Percentiles rank a stretch among this genome's conserved stretches.
Evolutionary conservation across 1,284 basidiomycete genomes (phyloP).

Genomic region (Ceratobasidium sp.): DNA sequence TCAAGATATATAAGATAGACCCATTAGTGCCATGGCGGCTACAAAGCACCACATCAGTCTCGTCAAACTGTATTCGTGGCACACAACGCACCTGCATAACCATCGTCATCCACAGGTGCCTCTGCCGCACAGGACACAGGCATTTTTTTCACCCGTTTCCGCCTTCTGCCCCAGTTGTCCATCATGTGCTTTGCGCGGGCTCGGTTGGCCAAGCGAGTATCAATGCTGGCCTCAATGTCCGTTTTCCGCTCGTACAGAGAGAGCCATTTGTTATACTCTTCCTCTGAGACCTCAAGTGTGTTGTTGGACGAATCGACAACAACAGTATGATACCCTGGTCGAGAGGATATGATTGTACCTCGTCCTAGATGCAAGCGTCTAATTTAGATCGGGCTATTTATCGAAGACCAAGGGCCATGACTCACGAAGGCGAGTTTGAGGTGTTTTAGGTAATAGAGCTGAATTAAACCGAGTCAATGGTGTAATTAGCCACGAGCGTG

Average conservation of each 20-base stretch:
- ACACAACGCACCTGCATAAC: constrained; percentile 41
- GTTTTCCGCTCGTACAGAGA: constrained; percentile 44
- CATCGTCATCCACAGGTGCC: constrained; percentile 44
- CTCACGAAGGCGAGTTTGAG: constrained; percentile 44
- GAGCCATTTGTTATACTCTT: constrained; percentile 42
- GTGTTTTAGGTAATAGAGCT: constrained; percentile 44
- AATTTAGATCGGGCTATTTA: constrained; percentile 16
- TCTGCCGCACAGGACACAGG: constrained; percentile 32
- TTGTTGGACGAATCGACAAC: constrained; percentile 45
- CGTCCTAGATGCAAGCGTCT: constrained; percentile 18
- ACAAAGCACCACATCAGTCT: background rate
- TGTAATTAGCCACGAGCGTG: constrained; percentile 26
- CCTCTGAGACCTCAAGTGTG: constrained; percentile 42
- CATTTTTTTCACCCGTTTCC: constrained; percentile 44
- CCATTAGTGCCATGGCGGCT: constrained; percentile 46
- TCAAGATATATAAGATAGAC: constrained; percentile 45
- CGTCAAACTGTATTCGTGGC: background rate
- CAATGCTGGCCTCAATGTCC: constrained; percentile 40
- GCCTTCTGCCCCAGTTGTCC: constrained; percentile 45
- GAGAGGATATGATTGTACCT: constrained; percentile 42
- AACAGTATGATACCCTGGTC: constrained; percentile 42
- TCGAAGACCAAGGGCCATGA: constrained; percentile 4
- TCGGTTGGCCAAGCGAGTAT: constrained; percentile 41
- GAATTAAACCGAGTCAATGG: constrained; percentile 12
- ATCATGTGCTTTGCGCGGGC: constrained; percentile 45